Base-by-base conservation (phyloP, 352 stramenopile genomes). In the Globisporangium alternatum region DNA sequence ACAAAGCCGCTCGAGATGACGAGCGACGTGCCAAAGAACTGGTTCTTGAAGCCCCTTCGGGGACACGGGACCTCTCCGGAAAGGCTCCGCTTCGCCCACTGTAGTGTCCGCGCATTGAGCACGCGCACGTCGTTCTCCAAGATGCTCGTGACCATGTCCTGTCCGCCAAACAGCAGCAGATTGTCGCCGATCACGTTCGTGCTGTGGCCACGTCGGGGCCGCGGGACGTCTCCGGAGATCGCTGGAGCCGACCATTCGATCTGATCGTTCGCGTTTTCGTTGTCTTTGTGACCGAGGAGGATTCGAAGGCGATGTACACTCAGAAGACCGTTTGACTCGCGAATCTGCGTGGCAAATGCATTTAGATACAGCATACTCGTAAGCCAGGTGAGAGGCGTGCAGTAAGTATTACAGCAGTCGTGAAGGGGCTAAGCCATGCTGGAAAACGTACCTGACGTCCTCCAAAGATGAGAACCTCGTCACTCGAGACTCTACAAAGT, bases 1-100 rank as follows among this genome's bases (percentile, higher is more conserved):
- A 91, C 75, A 44, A 93, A 93, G 47, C 83, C 84, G 43, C 81
- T 90, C n/a, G 80, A 89, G 54, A 93, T 70, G 22, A 90, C 74
- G 41, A 91, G 64, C 15, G 81, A 84, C 5, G 80, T 91, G 70
- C 84, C 80, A 66, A 93, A 90, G 66, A 75, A 92, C 63, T 90
- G 83, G 47, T 72, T 87, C 71, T 90, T 93, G 73, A 91, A 90
- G n/a, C 83, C 83, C 49, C 81, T 71, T 1, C 81, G 81, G 51
- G 83, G 71, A 56, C 83, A 85, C 22, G 83, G 81, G 0, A 68
- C 53, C 6, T 85, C 54, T 3, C 78, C 73, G 2, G 57, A 58
- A 3, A 87, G 62, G 5, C 74, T 65, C 19, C 80, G 51, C 0
- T 51, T 53, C 21, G 35, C 53, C 83, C 83, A 93, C 17, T 44